Evolutionary conservation across 2,329 filamentous ascomycete species (phyloP).

Genomic region (Ophiocordyceps robertsii): DNA sequence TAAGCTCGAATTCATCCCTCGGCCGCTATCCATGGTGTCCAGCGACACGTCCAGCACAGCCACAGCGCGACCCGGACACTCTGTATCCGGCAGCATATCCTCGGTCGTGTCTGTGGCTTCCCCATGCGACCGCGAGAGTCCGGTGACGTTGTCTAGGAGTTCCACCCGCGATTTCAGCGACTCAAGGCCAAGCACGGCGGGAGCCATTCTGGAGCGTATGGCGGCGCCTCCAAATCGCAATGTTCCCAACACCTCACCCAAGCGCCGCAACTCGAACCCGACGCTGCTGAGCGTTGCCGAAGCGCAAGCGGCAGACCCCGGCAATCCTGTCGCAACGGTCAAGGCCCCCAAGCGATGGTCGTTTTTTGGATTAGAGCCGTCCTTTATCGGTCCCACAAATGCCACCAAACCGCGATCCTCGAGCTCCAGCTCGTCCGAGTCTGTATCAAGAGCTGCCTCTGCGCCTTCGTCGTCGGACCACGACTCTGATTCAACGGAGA

Average conservation of each 20-base stretch:
- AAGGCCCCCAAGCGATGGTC: constrained; percentile 46
- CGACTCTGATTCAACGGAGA: constrained; percentile 16
- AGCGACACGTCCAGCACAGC: constrained; percentile 71
- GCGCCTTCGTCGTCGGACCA: constrained; percentile 22
- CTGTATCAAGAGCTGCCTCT: constrained; percentile 13
- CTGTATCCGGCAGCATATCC: constrained; percentile 65
- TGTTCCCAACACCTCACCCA: constrained; percentile 19
- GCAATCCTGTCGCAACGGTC: constrained; percentile 33
- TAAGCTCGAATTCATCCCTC: constrained; percentile 68
- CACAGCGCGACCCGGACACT: constrained; percentile 57
- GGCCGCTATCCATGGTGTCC: constrained; percentile 72
- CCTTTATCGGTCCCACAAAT: constrained; percentile 29
- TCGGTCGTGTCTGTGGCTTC: constrained; percentile 54
- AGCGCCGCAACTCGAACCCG: constrained; percentile 47
- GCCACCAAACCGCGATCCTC: constrained; percentile 32
- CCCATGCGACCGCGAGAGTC: constrained; percentile 25
- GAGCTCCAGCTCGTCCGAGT: constrained; percentile 32
- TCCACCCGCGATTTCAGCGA: constrained; percentile 29
- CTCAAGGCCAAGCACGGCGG: constrained; percentile 55
- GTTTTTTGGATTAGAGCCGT: constrained; percentile 45
- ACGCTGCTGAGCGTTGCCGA: constrained; percentile 31
- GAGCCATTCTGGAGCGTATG: constrained; percentile 48
- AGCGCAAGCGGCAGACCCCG: constrained; percentile 16
- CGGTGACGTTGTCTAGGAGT: constrained; percentile 22
- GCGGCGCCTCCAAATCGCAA: constrained; percentile 4